Evolutionary conservation across 1,284 basidiomycete genomes (phyloP).

Genomic region (Thecaphora thlaspeos): DNA sequence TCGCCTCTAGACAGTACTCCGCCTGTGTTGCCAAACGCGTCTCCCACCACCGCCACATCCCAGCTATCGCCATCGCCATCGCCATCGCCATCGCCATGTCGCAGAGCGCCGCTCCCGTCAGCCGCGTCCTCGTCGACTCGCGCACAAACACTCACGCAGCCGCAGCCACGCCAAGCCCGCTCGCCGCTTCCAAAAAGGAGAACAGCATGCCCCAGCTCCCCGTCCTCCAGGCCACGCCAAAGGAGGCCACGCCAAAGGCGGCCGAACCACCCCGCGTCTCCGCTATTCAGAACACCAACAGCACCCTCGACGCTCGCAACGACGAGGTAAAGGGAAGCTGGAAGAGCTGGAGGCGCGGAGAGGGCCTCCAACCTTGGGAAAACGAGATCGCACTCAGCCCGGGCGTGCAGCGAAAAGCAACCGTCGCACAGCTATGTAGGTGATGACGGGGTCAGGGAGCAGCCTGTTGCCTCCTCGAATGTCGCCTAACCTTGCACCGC

Average conservation of each 20-base stretch:
- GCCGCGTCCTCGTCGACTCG: background rate
- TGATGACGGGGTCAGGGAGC: background rate
- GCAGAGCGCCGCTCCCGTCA: background rate
- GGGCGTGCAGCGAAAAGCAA: conserved; percentile 54
- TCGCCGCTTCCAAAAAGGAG: conserved; percentile 27
- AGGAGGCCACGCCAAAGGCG: conserved; percentile 16
- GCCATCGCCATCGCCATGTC: background rate
- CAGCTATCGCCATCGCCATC: too few species aligned
- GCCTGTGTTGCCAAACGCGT: too few species aligned
- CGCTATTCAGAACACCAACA: background rate
- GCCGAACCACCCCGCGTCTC: conserved; percentile 8
- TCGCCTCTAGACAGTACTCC: too few species aligned
- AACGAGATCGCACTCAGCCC: conserved; percentile 45
- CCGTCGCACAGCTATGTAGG: conserved; percentile 53
- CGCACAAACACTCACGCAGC: background rate
- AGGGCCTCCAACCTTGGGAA: conserved; percentile 53
- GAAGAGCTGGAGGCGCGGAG: conserved; percentile 42
- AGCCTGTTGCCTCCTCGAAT: too few species aligned
- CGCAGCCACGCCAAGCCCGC: conserved; percentile 3
- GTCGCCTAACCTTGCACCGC: too few species aligned
- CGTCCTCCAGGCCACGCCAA: conserved; percentile 13
- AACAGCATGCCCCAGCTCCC: conserved; percentile 24
- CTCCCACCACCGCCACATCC: too few species aligned
- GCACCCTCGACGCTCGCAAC: conserved; percentile 14
- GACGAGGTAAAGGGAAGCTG: conserved; percentile 47